Evolutionary conservation across 768 basidiomycete species (phyloP).

Genomic region (Royoungia palumana): DNA sequence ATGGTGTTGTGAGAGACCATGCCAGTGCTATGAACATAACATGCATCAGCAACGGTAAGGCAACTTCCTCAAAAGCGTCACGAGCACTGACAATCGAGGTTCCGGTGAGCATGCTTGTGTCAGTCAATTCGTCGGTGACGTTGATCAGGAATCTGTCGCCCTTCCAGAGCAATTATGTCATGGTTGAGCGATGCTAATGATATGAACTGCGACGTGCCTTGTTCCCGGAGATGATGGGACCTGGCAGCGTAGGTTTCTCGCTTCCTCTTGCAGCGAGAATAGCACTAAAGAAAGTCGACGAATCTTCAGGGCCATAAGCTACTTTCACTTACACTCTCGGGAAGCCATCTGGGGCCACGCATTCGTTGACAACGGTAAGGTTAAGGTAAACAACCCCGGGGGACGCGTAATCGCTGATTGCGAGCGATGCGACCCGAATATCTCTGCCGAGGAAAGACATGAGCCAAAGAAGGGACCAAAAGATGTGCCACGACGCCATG

Average conservation of each 20-base stretch:
- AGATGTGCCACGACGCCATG: background rate
- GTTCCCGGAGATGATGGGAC: constrained; percentile 37
- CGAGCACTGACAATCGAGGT: constrained; percentile 22
- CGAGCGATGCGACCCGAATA: background rate
- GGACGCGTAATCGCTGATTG: background rate
- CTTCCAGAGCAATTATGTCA: constrained; percentile 1
- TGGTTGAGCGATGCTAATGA: background rate
- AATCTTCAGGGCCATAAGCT: background rate
- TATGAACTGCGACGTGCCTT: constrained; percentile 23
- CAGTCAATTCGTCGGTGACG: constrained; percentile 15
- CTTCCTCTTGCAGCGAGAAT: constrained; percentile 33
- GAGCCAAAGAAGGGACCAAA: background rate
- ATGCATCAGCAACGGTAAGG: background rate
- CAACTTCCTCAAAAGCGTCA: background rate
- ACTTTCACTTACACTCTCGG: constrained; percentile 6
- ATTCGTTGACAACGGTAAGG: constrained; percentile 4
- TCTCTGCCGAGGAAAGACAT: background rate
- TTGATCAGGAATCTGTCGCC: constrained; percentile 20
- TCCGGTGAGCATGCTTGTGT: constrained; percentile 18
- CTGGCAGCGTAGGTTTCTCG: constrained; percentile 33
- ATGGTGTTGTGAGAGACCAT: constrained; percentile 25
- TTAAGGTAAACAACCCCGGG: background rate
- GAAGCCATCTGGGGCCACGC: constrained; percentile 13
- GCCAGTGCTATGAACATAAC: constrained; percentile 24
- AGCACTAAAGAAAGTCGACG: constrained; percentile 19